Conservation (phyloP, 2,329 filamentous ascomycete species). For the Arthrobotrys sinensis region DNA sequence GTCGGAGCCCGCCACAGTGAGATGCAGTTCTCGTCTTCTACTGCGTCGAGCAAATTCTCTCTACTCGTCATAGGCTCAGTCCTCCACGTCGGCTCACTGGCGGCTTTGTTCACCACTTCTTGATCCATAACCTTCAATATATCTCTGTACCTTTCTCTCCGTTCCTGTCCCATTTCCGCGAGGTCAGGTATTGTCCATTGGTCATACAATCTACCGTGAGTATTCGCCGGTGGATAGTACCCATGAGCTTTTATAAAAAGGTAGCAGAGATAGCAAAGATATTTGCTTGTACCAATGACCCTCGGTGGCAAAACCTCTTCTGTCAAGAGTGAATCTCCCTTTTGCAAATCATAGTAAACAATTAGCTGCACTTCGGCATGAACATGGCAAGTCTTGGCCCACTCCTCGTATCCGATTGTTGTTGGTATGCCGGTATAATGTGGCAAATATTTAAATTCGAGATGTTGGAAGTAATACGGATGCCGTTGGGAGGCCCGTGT, state of each 20-base stretch:
- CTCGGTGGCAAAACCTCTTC: conserved; percentile 65
- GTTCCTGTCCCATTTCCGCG: not conserved
- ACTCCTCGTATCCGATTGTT: conserved; percentile 30
- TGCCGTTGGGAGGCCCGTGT: conserved; percentile 4
- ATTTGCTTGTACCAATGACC: conserved; percentile 71
- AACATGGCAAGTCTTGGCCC: conserved; percentile 65
- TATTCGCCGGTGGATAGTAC: conserved; percentile 34
- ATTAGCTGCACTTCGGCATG: conserved; percentile 72
- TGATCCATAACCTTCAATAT: conserved; percentile 21
- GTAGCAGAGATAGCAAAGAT: conserved; percentile 72
- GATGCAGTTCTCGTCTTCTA: not conserved
- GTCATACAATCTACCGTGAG: conserved; percentile 45
- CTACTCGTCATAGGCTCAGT: conserved; percentile 46
- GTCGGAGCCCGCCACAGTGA: not conserved
- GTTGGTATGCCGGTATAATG: conserved; percentile 27
- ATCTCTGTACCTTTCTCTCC: conserved; percentile 15
- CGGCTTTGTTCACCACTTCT: not conserved
- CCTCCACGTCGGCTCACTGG: conserved; percentile 20
- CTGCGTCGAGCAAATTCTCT: conserved; percentile 28
- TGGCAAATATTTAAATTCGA: conserved; percentile 27
- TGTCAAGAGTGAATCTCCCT: conserved; percentile 25
- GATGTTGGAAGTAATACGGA: conserved; percentile 17
- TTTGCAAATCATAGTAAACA: conserved; percentile 67
- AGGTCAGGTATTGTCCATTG: conserved; percentile 48
- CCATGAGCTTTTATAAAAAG: conserved; percentile 69